Evolutionary conservation across 805 yeast genomes (phyloP), one percentile per base, ranked within the genome.

Genomic region (Ogataea pignaliae): DNA sequence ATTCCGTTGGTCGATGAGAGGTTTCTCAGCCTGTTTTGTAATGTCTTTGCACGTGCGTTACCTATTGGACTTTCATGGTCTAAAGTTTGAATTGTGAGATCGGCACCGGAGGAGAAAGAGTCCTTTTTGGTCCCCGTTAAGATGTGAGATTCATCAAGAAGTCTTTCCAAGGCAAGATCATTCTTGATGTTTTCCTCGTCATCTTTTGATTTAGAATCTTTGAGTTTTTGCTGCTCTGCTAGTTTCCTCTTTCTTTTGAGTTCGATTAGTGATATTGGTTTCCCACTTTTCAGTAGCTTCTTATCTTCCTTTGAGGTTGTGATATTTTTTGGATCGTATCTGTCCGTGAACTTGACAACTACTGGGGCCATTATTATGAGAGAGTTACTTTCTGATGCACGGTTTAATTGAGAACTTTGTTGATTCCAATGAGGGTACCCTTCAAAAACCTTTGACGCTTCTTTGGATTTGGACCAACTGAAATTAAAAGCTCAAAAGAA

Each of bases 61-160:
- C 95, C 95, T 3, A 80, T 71, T 3, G 85, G 79, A 26, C 74
- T 77, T 41, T 79, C 83, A 42, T 71, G 72, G 53, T 82, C 80
- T 34, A 83, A 57, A 0, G 87, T 82, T 45, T 75, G 73, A 41
- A 84, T 57, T 0, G 89, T 82, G 37, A 84, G 58, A 42, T 78
- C 86, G 0, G 85, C 89, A 30, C 90, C 91, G 7, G 85, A 79
- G 5, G 85, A 79, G 43, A 66, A 69, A 7, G 49, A 42, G 26
- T 50, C 45, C 18, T 70, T 68, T 32, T 67, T 56, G 14, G 64
- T 59, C 39, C 64, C 63, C 8, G 76, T 68, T 36, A 78, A 61
- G 21, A 86, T 78, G 60, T 85, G 91, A 0, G 91, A 84, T 61
- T 86, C 93, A 46, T 73, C 69, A 21, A 86, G 59, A 36, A 86